These are phyloP conservation scores for Cutaneotrichosporon mucoides DNA, from an alignment of 1,284 basidiomycete genomes.

Conservation along the genomic window DNA sequence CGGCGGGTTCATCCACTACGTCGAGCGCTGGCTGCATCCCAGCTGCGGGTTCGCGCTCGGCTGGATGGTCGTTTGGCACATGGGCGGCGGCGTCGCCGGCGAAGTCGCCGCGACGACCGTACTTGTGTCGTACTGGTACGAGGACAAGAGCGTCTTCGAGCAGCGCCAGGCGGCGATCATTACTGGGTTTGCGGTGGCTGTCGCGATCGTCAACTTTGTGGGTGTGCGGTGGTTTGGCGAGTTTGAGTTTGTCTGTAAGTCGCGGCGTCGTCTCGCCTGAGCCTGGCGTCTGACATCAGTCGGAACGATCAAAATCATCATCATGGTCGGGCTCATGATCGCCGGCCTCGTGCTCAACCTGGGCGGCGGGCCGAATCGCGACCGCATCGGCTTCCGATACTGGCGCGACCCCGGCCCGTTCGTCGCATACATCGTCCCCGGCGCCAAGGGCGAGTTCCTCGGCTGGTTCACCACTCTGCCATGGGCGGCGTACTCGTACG, in stretches of 20 bases:
- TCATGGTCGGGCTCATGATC: conserved; percentile 4
- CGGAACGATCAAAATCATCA: conserved; percentile 16
- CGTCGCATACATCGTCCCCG: conserved; percentile 10
- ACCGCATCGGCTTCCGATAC: conserved; percentile 29
- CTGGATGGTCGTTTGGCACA: conserved; percentile 45
- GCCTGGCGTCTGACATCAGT: too few relatives aligned
- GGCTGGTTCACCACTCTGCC: conserved; percentile 28
- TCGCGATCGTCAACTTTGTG: conserved; percentile 57
- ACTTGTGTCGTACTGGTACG: conserved; percentile 72
- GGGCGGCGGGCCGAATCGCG: conserved; percentile 29
- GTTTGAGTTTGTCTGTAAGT: conserved; percentile 36
- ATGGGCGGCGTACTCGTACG: conserved; percentile 31
- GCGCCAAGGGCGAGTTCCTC: conserved; percentile 22
- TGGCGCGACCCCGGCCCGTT: conserved; percentile 36
- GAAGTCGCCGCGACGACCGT: conserved; percentile 73
- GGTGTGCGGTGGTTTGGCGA: conserved; percentile 66
- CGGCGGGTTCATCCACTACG: conserved; percentile 43
- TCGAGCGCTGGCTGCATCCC: conserved; percentile 34
- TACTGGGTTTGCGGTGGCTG: conserved; percentile 9
- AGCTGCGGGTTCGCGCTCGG: conserved; percentile 4
- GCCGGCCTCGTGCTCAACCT: conserved; percentile 6
- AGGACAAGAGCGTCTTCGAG: background rate
- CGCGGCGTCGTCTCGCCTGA: too few relatives aligned
- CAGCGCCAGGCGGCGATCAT: conserved; percentile 13
- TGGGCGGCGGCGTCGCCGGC: conserved; percentile 60